These are phyloP conservation scores for Magnusiomyces tetraspermus DNA, from an alignment of 1,139 yeast genomes.

Conservation along the genomic window DNA sequence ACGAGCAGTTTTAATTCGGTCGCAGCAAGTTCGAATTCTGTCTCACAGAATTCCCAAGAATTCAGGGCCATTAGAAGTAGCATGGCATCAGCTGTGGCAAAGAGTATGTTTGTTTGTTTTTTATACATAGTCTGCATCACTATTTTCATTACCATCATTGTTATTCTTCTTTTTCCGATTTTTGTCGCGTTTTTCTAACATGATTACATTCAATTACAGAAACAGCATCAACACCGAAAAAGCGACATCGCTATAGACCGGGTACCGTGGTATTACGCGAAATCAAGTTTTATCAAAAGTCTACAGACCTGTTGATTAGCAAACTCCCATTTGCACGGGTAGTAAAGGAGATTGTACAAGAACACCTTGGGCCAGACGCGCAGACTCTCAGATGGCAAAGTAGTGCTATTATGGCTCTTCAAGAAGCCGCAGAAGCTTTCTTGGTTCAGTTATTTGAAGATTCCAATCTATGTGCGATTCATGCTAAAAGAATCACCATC, in stretches of 20 bases:
- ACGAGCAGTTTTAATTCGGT: too few relatives aligned
- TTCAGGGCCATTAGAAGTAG: too few relatives aligned
- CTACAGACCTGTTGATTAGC: constrained; percentile 66
- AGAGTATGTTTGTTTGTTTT: too few relatives aligned
- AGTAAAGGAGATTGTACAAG: constrained; percentile 68
- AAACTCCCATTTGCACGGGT: constrained; percentile 89
- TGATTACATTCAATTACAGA: too few relatives aligned
- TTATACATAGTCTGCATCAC: too few relatives aligned
- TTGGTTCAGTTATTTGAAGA: constrained; percentile 80
- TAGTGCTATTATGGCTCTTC: constrained; percentile 77
- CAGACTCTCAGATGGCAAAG: constrained; percentile 76
- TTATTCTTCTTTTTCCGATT: not conserved
- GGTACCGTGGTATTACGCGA: constrained; percentile 72
- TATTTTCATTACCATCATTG: not conserved
- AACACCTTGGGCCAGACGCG: constrained; percentile 43
- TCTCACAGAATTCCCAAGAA: too few relatives aligned
- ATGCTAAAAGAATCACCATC: constrained; percentile 87
- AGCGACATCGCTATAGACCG: constrained; percentile 49
- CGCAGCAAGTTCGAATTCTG: too few relatives aligned
- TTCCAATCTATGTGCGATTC: constrained; percentile 82
- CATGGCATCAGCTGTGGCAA: too few relatives aligned
- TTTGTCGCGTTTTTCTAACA: too few relatives aligned
- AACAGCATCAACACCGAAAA: constrained; percentile 26
- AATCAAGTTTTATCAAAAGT: constrained; percentile 66
- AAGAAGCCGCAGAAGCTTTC: constrained; percentile 89